These are phyloP conservation scores for Tolypocladium ovalisporum DNA, from an alignment of 2,329 filamentous ascomycete genomes.

Conservation along the genomic window DNA sequence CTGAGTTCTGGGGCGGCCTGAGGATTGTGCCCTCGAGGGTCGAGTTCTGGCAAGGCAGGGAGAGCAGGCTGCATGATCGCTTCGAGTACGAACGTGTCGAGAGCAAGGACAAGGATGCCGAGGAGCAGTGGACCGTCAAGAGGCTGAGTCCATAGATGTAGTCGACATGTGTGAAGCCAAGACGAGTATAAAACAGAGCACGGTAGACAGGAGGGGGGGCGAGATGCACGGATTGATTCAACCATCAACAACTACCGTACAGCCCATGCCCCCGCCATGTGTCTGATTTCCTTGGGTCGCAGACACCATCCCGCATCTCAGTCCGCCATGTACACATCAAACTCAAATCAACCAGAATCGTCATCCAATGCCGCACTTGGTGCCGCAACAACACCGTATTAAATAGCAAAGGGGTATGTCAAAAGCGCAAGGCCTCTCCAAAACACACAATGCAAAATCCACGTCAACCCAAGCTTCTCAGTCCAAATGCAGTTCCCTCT, in stretches of 20 bases:
- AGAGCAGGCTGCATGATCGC: constrained; percentile 84
- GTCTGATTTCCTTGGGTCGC: neutral
- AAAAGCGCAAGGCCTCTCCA: constrained; percentile 1
- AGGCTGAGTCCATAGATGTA: constrained; percentile 58
- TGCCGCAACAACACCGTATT: neutral
- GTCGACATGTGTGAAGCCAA: neutral
- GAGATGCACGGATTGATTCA: neutral
- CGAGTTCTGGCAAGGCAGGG: constrained; percentile 93
- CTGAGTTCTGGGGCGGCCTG: constrained; percentile 89
- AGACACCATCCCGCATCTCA: neutral
- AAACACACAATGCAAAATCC: neutral
- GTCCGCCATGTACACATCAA: neutral
- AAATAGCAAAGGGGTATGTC: neutral
- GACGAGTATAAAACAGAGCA: neutral
- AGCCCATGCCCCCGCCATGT: neutral
- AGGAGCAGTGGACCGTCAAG: constrained; percentile 52
- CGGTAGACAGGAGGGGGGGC: neutral
- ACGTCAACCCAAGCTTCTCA: neutral
- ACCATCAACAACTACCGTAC: too few species aligned
- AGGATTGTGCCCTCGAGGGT: constrained; percentile 75
- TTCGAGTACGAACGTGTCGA: constrained; percentile 68
- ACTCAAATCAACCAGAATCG: neutral
- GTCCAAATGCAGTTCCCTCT: neutral
- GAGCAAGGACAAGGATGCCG: constrained; percentile 16
- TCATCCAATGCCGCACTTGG: neutral